Evolutionary conservation across 1,284 basidiomycete species (phyloP), one percentile per base, ranked within the genome.

Genomic region (Trametes versicolor): DNA sequence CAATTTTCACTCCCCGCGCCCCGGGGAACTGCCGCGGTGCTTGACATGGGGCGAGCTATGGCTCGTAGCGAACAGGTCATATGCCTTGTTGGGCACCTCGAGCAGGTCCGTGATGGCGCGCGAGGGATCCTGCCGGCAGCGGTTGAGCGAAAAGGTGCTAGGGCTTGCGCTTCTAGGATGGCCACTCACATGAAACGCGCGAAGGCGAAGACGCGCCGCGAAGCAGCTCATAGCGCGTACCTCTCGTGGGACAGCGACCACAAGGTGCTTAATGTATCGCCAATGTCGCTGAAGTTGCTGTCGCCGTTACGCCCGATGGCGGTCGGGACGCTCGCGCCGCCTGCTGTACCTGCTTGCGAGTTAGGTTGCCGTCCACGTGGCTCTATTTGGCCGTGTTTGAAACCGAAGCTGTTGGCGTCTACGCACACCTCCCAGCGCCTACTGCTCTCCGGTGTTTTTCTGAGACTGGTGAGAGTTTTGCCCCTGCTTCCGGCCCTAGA

Each of bases 341-440:
- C 17, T 7, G 19, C 41, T 10, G 45, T 25, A 8, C 23, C 9
- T 25, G 21, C 43, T 6, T 9, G 21, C 15, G 45, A 48, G 21
- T 25, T 25, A 25, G 15, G 45, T 48, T 25, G 45, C 13, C 29
- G 13, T 13, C 21, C 58, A 60, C 53, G 32, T 41, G 52, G 43
- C 21, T 19, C 13, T 65, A 45, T 60, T 65, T 65, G 64, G 15
- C 1, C 45, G 12, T 65, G 64, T 59, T 65, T 62, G 50, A 65
- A 49, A 43, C 53, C 48, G 58, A 60, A 49, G 63, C 27, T 58
- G 36, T 60, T 59, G 62, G 29, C 53, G 49, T 62, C 54, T 5
- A 34, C 36, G 34, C 51, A 13, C 21, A 9, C 25, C 43, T 19
- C n/a, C 45, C 21, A 21, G 55, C 55, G 45, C 45, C 25, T 57